Base-by-base conservation (phyloP, 352 stramenopile genomes). In the Peronospora belbahrii region DNA sequence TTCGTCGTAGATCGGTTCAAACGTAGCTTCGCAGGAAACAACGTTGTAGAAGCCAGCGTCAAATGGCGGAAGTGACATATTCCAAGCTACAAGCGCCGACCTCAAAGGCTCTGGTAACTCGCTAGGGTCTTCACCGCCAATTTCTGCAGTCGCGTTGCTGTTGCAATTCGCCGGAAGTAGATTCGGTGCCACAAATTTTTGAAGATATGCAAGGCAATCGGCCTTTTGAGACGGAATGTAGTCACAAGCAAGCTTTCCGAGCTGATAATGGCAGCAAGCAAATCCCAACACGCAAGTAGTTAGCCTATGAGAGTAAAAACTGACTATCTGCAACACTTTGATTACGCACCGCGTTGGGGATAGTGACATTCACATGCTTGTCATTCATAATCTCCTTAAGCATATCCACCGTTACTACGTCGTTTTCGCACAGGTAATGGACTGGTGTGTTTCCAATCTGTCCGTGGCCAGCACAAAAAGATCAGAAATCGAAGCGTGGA, bases 381-480 rank as follows among this genome's bases (percentile, higher is more conserved):
- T 67, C 65, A 25, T 32, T 53, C 52, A 89, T 70, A 34, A 92
- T 64, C 31, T 70, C 68, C 17, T 72, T 44, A 0, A 92, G 56
- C 39, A 87, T 79, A 8, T 67, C 66, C 7, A 85, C 56, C 4
- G 74, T 71, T 9, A 86, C 53, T 1, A 34, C 35, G 24, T 70
- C 66, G 51, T 88, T 91, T 42, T 88, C 73, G 50, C 80, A 91
- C 33, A 83, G 40, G 30, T 74, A 84, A 45, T 88, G 76, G 19
- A 91, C 59, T 5, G 76, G 57, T 0, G 80, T 83, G 52, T 84
- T 88, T 24, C 73, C 74, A 52, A 88, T 88, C 79, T 91, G 43
- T 17, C 4, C 14, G 23, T 6, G 11, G 10, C 18, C 8, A 39
- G 14, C 15, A 54, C 17, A n/a, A 37, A 17, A 41, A 20, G 19